Percentiles rank a stretch among this genome's conserved stretches.
These are phyloP conservation scores for Ceratocystis ficicola DNA, from an alignment of 2,329 filamentous ascomycete species.

Conservation along the genomic window DNA sequence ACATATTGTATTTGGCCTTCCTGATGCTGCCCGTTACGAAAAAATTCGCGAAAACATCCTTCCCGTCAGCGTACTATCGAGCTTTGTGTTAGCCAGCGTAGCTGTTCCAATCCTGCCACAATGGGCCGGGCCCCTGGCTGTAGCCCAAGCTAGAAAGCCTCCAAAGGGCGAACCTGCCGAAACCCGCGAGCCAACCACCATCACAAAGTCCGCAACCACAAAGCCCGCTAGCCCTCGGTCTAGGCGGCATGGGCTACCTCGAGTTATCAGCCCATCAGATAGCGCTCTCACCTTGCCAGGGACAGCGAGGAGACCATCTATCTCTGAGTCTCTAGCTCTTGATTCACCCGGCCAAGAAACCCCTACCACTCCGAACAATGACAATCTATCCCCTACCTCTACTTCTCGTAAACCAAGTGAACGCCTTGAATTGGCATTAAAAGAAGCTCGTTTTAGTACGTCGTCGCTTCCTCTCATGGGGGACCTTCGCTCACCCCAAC, in stretches of 20 bases:
- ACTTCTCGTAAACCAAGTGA: constrained; percentile 32
- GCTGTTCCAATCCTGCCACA: constrained; percentile 63
- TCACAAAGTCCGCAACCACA: constrained; percentile 54
- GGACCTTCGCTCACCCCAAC: constrained; percentile 41
- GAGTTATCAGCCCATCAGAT: constrained; percentile 21
- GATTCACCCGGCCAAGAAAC: constrained; percentile 15
- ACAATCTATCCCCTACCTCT: not conserved
- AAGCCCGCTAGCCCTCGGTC: constrained; percentile 39
- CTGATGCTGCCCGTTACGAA: constrained; percentile 55
- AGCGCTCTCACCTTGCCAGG: constrained; percentile 10
- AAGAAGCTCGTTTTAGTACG: constrained; percentile 54
- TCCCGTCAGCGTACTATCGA: constrained; percentile 68
- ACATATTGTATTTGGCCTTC: constrained; percentile 70
- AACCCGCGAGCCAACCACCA: constrained; percentile 39
- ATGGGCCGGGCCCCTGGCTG: constrained; percentile 67
- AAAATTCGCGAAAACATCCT: constrained; percentile 72
- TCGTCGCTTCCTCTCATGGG: constrained; percentile 52
- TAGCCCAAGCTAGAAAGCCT: constrained; percentile 69
- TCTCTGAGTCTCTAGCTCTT: constrained; percentile 22
- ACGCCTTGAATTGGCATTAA: constrained; percentile 40
- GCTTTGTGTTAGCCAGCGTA: constrained; percentile 65
- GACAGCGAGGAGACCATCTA: not conserved
- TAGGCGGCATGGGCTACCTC: constrained; percentile 30
- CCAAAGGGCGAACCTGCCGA: constrained; percentile 37
- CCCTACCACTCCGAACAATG: constrained; percentile 2